Base-by-base conservation (phyloP, 345 rosid species). In the Melaleuca quinquenervia region DNA sequence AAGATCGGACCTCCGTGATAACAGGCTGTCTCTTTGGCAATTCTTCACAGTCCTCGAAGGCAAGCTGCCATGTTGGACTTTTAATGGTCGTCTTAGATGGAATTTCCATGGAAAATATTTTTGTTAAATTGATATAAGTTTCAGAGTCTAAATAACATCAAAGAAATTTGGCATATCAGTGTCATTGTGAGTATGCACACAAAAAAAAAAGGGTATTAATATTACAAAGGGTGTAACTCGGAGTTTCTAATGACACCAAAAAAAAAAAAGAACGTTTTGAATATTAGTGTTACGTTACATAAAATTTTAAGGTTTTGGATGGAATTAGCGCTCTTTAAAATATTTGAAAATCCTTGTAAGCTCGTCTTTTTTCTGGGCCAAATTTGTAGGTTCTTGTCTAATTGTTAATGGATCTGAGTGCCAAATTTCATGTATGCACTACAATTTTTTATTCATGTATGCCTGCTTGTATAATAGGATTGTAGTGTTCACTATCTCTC, bases 51-150 rank as follows among this genome's bases (percentile, higher is more conserved):
- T 58, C 36, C 36, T 58, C 6, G 0, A n/a, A n/a, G 36, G 22
- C 75, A 15, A 15, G 20, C 44, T 0, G n/a, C 70, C 6, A 13
- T 3, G 36, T 58, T 12, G 18, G 18, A 58, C 12, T 58, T 11
- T n/a, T 12, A 0, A 58, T 6, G 8, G 13, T 3, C 11, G 0
- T 29, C 41, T 62, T 62, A 21, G 44, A 62, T 9, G 0, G 15
- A 62, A 62, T 0, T 27, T 2, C 6, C 5, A 62, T 6, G 3
- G 20, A 62, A 7, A 9, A 62, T 27, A 62, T 27, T 62, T 27
- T 2, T 62, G 2, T 62, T 41, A 62, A 9, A 0, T 1, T 27
- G 6, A 1, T 14, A 62, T 2, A 27, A 62, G 9, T 18, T 0
- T 29, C 29, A 14, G 9, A 3, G 41, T 62, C 1, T 62, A 6